These are phyloP conservation scores for Agaricus blazei DNA, from an alignment of 768 basidiomycete genomes.

Conservation along the genomic window DNA sequence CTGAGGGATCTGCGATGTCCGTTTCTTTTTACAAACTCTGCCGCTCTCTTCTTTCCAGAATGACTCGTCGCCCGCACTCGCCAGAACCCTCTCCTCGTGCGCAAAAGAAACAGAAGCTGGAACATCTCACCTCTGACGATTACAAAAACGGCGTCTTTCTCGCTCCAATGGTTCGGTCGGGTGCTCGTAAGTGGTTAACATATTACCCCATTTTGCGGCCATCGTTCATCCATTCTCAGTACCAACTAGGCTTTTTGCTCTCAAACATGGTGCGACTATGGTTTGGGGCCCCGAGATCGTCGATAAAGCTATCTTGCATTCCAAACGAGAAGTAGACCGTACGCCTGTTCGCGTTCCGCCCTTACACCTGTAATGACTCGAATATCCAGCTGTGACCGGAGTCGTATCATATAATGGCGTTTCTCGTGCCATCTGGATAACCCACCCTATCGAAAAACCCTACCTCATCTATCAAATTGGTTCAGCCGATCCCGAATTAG, in stretches of 20 bases:
- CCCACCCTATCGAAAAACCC: slow-evolving; percentile 92
- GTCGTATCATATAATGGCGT: slow-evolving; percentile 84
- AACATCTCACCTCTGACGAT: slow-evolving; percentile 61
- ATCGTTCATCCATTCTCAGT: slow-evolving; percentile 39
- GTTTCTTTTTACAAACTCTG: background rate
- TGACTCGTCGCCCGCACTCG: slow-evolving; percentile 52
- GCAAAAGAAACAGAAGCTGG: slow-evolving; percentile 50
- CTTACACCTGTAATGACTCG: background rate
- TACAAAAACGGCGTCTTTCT: slow-evolving; percentile 90
- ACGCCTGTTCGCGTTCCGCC: slow-evolving; percentile 23
- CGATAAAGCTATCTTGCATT: slow-evolving; percentile 90
- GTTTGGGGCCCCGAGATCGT: slow-evolving; percentile 98
- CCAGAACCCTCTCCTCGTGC: slow-evolving; percentile 42
- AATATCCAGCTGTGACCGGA: slow-evolving; percentile 68
- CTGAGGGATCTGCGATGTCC: too few species aligned
- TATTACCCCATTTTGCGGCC: slow-evolving; percentile 12
- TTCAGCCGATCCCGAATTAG: slow-evolving; percentile 82
- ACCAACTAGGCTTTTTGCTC: slow-evolving; percentile 77
- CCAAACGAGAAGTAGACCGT: slow-evolving; percentile 85
- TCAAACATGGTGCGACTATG: slow-evolving; percentile 89
- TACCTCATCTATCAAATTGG: slow-evolving; percentile 96
- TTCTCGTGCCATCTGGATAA: slow-evolving; percentile 82
- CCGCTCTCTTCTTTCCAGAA: slow-evolving; percentile 16
- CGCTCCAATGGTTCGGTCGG: slow-evolving; percentile 98
- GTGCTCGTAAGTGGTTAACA: slow-evolving; percentile 57